A percentile compares a stretch with the other conserved stretches of the same genome.
phyloP scores from a whole-genome alignment of 768 basidiomycete genomes.

The Russula abietina region DNA sequence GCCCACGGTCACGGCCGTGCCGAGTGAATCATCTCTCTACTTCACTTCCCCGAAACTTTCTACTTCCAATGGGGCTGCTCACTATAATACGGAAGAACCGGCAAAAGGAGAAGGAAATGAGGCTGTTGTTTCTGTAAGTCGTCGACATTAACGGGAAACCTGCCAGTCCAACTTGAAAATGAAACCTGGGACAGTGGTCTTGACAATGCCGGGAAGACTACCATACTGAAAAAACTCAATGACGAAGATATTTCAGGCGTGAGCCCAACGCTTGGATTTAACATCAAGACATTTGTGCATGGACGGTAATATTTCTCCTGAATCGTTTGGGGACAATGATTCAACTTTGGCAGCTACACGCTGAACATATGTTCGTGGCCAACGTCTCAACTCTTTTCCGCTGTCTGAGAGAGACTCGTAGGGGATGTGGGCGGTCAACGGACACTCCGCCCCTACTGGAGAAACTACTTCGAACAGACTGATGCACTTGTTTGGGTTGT shows the following conservation, averaged over 20 bases:
- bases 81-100: conserved; percentile 97
- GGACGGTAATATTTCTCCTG: conserved; percentile 56
- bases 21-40: not conserved
- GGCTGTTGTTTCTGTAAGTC: conserved; percentile 82
- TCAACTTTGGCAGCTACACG: conserved; percentile 47
- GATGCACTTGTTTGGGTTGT: conserved; percentile 99
- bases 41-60: not conserved
- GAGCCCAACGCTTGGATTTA: conserved; percentile 95
- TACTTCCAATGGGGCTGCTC: conserved; percentile 71
- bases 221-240: conserved; percentile 91
- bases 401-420: conserved; percentile 31
- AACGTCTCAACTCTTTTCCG: not conserved
- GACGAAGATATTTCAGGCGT: conserved; percentile 85
- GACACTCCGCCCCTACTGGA: conserved; percentile 95
- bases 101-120: conserved; percentile 94
- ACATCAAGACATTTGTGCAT: conserved; percentile 95
- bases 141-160: not conserved
- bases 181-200: conserved; percentile 58
- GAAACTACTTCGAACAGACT: conserved; percentile 98
- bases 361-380: conserved; percentile 66
- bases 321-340: not conserved
- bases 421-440: conserved; percentile 99
- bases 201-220: conserved; percentile 98
- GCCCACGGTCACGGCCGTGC: not conserved
- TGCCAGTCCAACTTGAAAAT: not conserved